These are phyloP conservation scores for Psidium friedrichsthalianum DNA, from an alignment of 345 rosid genomes.

Conservation along the genomic window DNA sequence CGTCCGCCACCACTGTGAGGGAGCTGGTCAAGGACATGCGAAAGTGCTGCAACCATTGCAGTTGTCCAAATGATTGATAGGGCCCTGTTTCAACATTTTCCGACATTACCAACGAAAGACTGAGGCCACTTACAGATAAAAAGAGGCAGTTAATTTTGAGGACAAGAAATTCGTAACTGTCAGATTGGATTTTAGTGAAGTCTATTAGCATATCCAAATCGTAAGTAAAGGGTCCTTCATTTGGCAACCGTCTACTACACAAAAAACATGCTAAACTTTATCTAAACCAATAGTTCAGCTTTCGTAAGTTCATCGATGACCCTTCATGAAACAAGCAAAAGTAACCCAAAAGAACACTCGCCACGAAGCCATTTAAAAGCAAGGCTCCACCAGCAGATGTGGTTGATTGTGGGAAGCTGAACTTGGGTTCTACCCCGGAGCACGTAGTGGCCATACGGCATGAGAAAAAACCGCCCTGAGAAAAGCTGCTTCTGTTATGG, in stretches of 20 bases:
- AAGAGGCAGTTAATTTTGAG: neutral
- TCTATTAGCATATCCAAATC: neutral
- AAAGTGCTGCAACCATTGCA: slow-evolving; percentile 60
- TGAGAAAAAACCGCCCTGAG: neutral
- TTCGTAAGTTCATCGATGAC: too few relatives aligned
- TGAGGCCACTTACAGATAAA: neutral
- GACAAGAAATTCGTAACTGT: neutral
- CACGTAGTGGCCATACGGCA: slow-evolving; percentile 50
- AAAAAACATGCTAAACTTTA: neutral
- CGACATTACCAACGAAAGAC: neutral
- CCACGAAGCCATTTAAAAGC: slow-evolving; percentile 36
- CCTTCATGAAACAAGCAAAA: slow-evolving; percentile 10
- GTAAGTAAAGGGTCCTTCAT: neutral
- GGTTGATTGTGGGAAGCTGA: slow-evolving; percentile 35
- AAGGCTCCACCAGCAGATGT: slow-evolving; percentile 20
- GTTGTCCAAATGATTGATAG: slow-evolving; percentile 84
- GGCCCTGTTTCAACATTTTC: slow-evolving; percentile 40
- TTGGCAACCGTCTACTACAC: neutral
- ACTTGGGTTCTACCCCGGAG: slow-evolving; percentile 38
- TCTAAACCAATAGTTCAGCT: too few relatives aligned
- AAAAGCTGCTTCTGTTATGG: neutral
- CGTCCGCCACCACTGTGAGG: slow-evolving; percentile 83
- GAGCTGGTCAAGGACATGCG: slow-evolving; percentile 42
- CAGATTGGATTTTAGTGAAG: neutral
- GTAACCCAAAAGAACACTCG: slow-evolving; percentile 49